These are phyloP conservation scores for Coemansia sp. DNA, from an alignment of 192 early-diverging fungal species.

Conservation along the genomic window DNA sequence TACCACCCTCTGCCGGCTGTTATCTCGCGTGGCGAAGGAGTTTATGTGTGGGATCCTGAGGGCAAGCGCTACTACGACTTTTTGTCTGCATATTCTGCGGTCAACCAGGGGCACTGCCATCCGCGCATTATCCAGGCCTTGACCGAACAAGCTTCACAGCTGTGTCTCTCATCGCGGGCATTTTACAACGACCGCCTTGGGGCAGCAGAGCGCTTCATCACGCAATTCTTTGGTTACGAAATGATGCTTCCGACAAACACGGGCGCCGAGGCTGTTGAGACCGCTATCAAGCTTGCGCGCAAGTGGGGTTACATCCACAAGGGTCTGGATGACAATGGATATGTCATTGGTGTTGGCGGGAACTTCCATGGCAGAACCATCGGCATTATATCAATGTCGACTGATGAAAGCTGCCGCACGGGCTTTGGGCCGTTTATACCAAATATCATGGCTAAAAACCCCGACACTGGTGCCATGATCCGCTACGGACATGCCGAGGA, in stretches of 20 bases:
- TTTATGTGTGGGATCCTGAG: constrained; percentile 95
- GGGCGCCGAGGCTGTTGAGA: constrained; percentile 98
- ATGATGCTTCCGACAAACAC: constrained; percentile 99
- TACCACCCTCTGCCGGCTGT: constrained; percentile 98
- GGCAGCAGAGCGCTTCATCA: constrained; percentile 85
- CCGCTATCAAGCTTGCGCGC: constrained; percentile 95
- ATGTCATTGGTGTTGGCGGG: constrained; percentile 78
- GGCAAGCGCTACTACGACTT: constrained; percentile 78
- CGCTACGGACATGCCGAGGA: constrained; percentile 86
- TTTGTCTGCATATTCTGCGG: constrained; percentile 75
- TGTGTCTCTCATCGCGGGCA: constrained; percentile 89
- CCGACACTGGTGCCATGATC: constrained; percentile 67
- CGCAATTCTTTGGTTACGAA: constrained; percentile 92
- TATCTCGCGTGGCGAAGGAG: constrained; percentile 81
- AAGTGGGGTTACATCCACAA: constrained; percentile 97
- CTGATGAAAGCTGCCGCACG: constrained; percentile 79
- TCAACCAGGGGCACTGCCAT: constrained; percentile 92
- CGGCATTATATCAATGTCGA: constrained; percentile 91
- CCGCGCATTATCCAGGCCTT: constrained; percentile 92
- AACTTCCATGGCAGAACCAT: constrained; percentile 99
- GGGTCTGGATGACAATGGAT: constrained; percentile 75
- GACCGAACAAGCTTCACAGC: constrained; percentile 81
- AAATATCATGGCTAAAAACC: constrained; percentile 78
- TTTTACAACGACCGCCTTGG: constrained; percentile 97
- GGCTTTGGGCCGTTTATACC: constrained; percentile 97